Evolutionary conservation across 2,329 filamentous ascomycete species (phyloP).

Genomic region (Pseudocercospora fuligena): DNA sequence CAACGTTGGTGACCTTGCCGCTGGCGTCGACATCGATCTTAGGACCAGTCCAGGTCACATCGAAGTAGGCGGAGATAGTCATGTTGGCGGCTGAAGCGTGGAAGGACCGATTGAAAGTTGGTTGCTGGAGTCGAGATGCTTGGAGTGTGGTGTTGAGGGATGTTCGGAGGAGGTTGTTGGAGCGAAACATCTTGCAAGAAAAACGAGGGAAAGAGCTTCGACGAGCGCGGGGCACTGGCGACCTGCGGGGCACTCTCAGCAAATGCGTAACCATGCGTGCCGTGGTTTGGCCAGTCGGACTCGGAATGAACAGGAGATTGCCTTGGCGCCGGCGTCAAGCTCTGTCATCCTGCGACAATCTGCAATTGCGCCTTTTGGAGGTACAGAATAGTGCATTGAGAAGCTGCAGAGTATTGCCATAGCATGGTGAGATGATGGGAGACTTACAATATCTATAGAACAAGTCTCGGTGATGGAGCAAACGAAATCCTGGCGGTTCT

Average conservation of each 20-base stretch:
- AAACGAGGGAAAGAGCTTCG: neutral
- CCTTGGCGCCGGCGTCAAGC: neutral
- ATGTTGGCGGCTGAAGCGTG: slow-evolving; percentile 73
- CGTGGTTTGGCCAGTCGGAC: neutral
- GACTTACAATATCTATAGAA: neutral
- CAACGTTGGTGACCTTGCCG: slow-evolving; percentile 54
- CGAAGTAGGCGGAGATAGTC: slow-evolving; percentile 71
- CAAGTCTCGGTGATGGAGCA: slow-evolving; percentile 7
- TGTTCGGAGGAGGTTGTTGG: slow-evolving; percentile 28
- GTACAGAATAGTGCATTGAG: too few species aligned
- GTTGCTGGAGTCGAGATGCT: slow-evolving; percentile 34
- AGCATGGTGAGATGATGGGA: neutral
- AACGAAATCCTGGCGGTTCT: slow-evolving; percentile 4
- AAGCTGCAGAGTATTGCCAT: too few species aligned
- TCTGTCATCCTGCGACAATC: slow-evolving; percentile 1
- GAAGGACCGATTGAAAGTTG: slow-evolving; percentile 57
- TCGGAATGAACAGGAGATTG: neutral
- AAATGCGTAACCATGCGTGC: neutral
- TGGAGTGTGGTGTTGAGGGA: slow-evolving; percentile 36
- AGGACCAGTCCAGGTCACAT: slow-evolving; percentile 61
- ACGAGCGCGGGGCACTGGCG: slow-evolving; percentile 9
- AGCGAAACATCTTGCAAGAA: slow-evolving; percentile 18
- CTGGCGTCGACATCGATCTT: slow-evolving; percentile 65
- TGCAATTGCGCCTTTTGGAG: neutral
- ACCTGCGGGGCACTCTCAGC: neutral